Evolutionary conservation across 306 rosid species (phyloP).

Genomic region (Rubus idaeus): DNA sequence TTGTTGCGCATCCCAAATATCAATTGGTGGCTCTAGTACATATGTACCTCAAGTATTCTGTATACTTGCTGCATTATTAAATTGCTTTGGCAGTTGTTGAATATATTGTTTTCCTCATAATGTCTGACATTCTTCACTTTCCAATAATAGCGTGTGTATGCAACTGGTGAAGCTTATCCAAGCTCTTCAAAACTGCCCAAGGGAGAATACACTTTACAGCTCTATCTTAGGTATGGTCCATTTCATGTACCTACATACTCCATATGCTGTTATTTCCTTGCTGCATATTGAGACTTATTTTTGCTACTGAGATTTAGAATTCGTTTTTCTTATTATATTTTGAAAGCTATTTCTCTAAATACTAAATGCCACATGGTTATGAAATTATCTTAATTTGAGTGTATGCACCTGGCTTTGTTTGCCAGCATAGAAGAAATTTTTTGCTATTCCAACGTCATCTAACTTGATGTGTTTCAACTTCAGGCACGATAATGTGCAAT

Average conservation of each 20-base stretch:
- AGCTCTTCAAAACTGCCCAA: slow-evolving; percentile 69
- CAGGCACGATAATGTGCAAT: slow-evolving; percentile 93
- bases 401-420: background rate
- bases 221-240: slow-evolving; percentile 67
- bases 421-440: background rate
- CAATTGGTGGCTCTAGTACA: slow-evolving; percentile 7
- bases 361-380: background rate
- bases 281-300: no score
- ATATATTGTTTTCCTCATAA: background rate
- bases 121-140: slow-evolving; percentile 20
- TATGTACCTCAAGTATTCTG: background rate
- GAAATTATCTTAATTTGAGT: background rate
- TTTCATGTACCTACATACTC: background rate
- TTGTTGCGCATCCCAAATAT: slow-evolving; percentile 10
- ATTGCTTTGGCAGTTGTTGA: background rate
- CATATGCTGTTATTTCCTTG: slow-evolving; percentile 16
- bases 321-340: background rate
- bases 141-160: slow-evolving; percentile 61
- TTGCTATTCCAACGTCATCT: background rate
- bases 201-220: slow-evolving; percentile 83
- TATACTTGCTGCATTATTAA: background rate
- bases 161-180: slow-evolving; percentile 91
- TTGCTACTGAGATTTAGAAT: background rate
- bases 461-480: slow-evolving; percentile 2
- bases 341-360: background rate